Evolutionary conservation across 768 basidiomycete species (phyloP), one percentile per base, ranked within the genome.

Genomic region (Russula emetica): DNA sequence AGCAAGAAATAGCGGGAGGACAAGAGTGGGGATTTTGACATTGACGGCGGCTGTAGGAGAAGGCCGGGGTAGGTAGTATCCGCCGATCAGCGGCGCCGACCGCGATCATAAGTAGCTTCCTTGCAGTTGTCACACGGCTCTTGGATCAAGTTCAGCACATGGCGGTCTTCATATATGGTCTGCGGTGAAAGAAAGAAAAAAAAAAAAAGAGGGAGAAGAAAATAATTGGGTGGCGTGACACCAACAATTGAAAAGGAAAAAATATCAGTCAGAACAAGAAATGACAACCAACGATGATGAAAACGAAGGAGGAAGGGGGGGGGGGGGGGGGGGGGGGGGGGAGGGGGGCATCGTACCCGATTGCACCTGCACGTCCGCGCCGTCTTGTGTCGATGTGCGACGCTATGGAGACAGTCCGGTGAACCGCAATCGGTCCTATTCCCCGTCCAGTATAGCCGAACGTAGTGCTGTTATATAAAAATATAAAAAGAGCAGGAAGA

Each of bases 131-230:
- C 86, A 74, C 87, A 88, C 61, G 81, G 76, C 62, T 80, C 79
- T 68, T 86, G 86, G 68, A 89, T 85, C 72, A 88, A 77, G 72
- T 83, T 90, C 62, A 80, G 75, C 44, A 89, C 83, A 45, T 80
- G 78, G 59, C 82, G 79, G 68, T 87, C 85, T 55, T 66, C 63
- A 64, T 69, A 72, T 30, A 66, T 69, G 32, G 40, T 53, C 69
- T 66, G 53, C 69, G 71, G 62, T 14, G 38, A 9, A 34, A 13
- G 34, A 5, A n/a, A 18, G 54, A 58, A 45, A n/a, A n/a, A n/a
- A n/a, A n/a, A n/a, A n/a, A 20, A 16, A 14, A 51, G n/a, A 7
- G 14, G 13, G 8, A 18, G 9, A 20, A 11, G 18, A 16, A 5
- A 24, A 24, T 9, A 5, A 18, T 11, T n/a, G n/a, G 24, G 45